phyloP scores from a whole-genome alignment of 192 early-diverging fungal genomes.

The Diversispora epigaea region DNA sequence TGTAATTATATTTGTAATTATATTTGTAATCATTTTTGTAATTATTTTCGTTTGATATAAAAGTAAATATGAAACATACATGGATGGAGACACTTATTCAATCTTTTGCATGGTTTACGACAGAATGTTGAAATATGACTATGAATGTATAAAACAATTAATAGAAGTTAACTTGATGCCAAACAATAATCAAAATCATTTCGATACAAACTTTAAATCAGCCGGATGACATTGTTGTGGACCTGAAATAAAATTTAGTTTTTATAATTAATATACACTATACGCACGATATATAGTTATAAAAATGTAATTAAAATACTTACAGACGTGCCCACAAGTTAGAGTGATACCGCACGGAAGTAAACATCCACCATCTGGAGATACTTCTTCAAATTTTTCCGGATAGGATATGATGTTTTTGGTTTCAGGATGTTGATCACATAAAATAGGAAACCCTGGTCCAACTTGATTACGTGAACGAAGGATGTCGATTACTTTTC shows the following conservation, averaged over 20 bases:
- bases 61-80: conserved; percentile 45
- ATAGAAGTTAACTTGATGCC: too few species aligned
- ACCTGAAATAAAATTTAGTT: too few species aligned
- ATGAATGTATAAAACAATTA: too few species aligned
- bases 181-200: too few species aligned
- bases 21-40: too few species aligned
- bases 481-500: too few species aligned
- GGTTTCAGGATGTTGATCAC: conserved; percentile 47
- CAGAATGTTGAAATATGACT: conserved; percentile 51
- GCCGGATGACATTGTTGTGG: conserved; percentile 30
- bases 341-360: conserved; percentile 36
- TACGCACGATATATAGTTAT: not conserved
- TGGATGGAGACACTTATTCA: conserved; percentile 40
- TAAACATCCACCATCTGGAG: conserved; percentile 59
- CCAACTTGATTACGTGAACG: too few species aligned
- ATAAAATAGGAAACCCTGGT: too few species aligned
- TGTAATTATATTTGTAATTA: too few species aligned
- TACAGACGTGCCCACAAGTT: conserved; percentile 57
- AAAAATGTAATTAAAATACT: not conserved
- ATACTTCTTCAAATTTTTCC: conserved; percentile 35
- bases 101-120: conserved; percentile 43
- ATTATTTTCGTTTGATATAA: too few species aligned
- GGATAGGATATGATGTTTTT: conserved; percentile 34
- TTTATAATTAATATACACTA: not conserved
- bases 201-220: conserved; percentile 28